A percentile compares a stretch with the other conserved stretches of the same genome.
These are phyloP conservation scores for Arxiozyma slooffiae DNA, from an alignment of 1,139 yeast species.

Conservation along the genomic window DNA sequence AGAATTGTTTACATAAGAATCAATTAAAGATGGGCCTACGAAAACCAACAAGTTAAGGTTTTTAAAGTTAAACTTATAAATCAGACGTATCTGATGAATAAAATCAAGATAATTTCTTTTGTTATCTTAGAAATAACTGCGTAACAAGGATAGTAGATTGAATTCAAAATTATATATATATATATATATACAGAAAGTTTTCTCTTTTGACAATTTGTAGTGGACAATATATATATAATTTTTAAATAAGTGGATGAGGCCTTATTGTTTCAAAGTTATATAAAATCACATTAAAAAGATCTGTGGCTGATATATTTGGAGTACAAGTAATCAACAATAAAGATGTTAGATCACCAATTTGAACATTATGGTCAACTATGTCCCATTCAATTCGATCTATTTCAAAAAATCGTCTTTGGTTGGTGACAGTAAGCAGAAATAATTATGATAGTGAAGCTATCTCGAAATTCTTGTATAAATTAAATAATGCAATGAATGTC, in stretches of 20 bases:
- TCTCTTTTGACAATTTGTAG: too few species aligned
- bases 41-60: too few species aligned
- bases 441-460: conserved; percentile 78
- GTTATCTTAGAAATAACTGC: too few species aligned
- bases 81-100: background rate
- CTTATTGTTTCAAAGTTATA: conserved; percentile 69
- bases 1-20: background rate
- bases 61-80: too few species aligned
- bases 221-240: too few species aligned
- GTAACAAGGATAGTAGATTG: background rate
- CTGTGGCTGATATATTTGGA: conserved; percentile 81
- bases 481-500: conserved; percentile 29
- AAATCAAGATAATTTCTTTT: background rate
- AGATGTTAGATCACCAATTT: conserved; percentile 63
- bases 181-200: background rate
- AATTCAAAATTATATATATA: background rate
- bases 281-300: conserved; percentile 57
- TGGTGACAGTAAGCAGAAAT: conserved; percentile 79
- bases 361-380: conserved; percentile 87
- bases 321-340: conserved; percentile 72
- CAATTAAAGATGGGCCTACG: background rate
- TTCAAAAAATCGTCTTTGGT: conserved; percentile 42
- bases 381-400: conserved; percentile 67
- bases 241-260: conserved; percentile 72
- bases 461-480: conserved; percentile 64